Evolutionary conservation across 2,329 filamentous ascomycete species (phyloP).

Genomic region (Stagonosporopsis rhizophila): DNA sequence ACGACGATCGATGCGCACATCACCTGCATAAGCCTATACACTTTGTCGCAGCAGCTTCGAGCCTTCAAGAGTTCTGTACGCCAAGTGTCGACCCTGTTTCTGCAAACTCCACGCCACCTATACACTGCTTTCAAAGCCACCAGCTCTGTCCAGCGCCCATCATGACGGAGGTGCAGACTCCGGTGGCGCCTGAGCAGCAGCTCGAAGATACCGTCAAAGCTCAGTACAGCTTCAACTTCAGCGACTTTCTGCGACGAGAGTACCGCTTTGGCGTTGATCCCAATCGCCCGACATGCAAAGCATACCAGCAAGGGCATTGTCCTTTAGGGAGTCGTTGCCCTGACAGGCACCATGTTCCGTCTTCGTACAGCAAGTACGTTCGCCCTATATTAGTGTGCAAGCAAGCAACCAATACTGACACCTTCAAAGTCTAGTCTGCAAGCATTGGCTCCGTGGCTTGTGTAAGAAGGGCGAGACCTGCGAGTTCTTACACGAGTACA

Average conservation of each 20-base stretch:
- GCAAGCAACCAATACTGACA: slow-evolving; percentile 13
- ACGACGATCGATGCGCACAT: slow-evolving; percentile 1
- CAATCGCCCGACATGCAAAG: slow-evolving; percentile 75
- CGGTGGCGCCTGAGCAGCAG: slow-evolving; percentile 35
- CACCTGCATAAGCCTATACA: neutral
- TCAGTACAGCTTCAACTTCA: slow-evolving; percentile 79
- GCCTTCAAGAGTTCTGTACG: neutral
- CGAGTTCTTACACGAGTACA: slow-evolving; percentile 99
- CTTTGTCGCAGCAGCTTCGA: neutral
- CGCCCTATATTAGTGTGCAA: neutral
- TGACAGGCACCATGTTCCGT: slow-evolving; percentile 74
- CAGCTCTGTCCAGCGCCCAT: neutral
- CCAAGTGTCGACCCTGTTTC: neutral
- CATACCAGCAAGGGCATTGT: slow-evolving; percentile 85
- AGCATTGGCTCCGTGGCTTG: slow-evolving; percentile 95
- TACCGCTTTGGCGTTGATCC: slow-evolving; percentile 85
- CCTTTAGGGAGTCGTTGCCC: slow-evolving; percentile 83
- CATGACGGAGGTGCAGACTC: slow-evolving; percentile 44
- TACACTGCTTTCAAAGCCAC: neutral
- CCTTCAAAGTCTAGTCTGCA: slow-evolving; percentile 78
- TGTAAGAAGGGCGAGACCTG: slow-evolving; percentile 98
- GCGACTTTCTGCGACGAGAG: slow-evolving; percentile 80
- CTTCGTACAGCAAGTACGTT: slow-evolving; percentile 69
- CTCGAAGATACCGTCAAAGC: slow-evolving; percentile 36
- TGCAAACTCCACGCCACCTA: neutral